phyloP scores from a whole-genome alignment of 1,284 basidiomycete genomes.

The Rhodotorula sp. region DNA sequence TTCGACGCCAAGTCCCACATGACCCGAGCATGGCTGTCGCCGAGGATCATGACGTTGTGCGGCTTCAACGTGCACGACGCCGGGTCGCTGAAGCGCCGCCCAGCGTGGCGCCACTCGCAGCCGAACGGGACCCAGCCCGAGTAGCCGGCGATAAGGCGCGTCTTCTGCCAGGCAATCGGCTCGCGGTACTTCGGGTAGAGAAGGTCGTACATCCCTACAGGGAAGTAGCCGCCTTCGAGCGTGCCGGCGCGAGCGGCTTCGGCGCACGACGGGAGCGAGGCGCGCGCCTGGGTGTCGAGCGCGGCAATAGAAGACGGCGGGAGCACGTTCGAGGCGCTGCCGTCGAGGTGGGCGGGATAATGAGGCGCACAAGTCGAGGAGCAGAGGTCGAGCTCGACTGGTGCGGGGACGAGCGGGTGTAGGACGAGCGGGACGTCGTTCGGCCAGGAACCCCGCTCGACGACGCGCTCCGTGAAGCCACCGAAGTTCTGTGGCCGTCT shows the following conservation, averaged over 20 bases:
- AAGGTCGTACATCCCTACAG: not conserved
- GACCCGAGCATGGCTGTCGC: conserved; percentile 4
- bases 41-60: conserved; percentile 1
- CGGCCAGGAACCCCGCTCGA: not conserved
- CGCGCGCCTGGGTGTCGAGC: not conserved
- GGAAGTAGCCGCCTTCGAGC: conserved; percentile 3
- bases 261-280: not conserved
- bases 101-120: conserved; percentile 6
- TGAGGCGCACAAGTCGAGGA: not conserved
- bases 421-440: not conserved
- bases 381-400: conserved; percentile 10
- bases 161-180: not conserved
- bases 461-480: not conserved
- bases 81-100: not conserved
- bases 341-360: not conserved
- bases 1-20: not conserved
- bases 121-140: not conserved
- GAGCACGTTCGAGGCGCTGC: not conserved
- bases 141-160: conserved; percentile 5
- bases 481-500: not conserved
- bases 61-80: not conserved
- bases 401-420: not conserved
- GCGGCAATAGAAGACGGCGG: too few species aligned
- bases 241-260: not conserved
- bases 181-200: not conserved